Evolutionary conservation across 2,329 filamentous ascomycete genomes (phyloP), one percentile per base, ranked within the genome.

Genomic region (Diaporthe aspalathi): DNA sequence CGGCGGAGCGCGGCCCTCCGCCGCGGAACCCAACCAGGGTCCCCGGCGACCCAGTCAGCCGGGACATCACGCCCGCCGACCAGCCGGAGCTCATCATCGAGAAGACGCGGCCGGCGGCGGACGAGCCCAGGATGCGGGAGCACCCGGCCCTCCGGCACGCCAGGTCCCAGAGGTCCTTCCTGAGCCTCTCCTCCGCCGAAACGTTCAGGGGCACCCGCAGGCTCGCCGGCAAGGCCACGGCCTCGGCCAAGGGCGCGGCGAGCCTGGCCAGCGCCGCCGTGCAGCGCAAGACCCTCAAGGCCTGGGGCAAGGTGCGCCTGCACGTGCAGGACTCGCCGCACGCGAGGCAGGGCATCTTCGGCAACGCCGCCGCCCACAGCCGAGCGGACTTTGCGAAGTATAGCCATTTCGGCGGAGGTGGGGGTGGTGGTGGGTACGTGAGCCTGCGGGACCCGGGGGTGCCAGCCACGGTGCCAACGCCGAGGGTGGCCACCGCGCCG

Each of bases 161-260:
- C 16, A 47, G 68, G 17, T 73, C 71, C 12, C 71, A 71, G 7
- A 69, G 60, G 50, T 73, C 71, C 16, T 65, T 73, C 20, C 68
- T 66, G 7, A 71, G 68, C 56, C 54, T 60, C 63, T 68, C 71
- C n/a, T 71, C 68, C 2, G 60, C 60, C n/a, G 68, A 71, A n/a
- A 71, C 68, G n/a, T 56, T 73, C 62, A 60, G 43, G 12, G 68
- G 49, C 1, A 71, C 71, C 3, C 63, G 65, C n/a, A 57, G 50
- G 12, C 40, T 73, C 14, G 71, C 68, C 1, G 63, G 63, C n/a
- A 73, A 73, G 20, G 65, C 68, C 22, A 71, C 71, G 1, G 71
- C 71, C 5, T 67, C 66, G 2, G 68, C 69, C 27, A 68, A 71
- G 27, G 68, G 71, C 11, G 71, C 71, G 11, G 66, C 66, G n/a